Conservation (phyloP, 306 rosid genomes). For the Castanea crenata region DNA sequence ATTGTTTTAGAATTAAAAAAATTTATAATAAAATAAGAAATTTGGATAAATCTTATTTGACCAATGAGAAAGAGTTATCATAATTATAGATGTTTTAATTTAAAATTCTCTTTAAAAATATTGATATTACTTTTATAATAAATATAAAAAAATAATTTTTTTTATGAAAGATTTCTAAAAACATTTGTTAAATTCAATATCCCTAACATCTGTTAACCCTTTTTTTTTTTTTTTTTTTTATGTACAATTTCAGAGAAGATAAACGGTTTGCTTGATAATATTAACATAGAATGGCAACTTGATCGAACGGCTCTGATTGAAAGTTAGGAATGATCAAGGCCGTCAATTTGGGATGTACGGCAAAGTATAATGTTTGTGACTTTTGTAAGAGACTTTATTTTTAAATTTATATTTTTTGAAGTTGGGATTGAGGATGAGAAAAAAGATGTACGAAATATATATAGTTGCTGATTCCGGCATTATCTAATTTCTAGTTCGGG, state of each 20-base stretch:
- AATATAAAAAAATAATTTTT: too few species aligned
- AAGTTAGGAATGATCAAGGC: slow-evolving; percentile 21
- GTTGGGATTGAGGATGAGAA: neutral
- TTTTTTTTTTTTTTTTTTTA: neutral
- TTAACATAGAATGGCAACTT: slow-evolving; percentile 7
- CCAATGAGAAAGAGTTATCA: too few species aligned
- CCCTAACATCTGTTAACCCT: too few species aligned
- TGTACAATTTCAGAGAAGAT: neutral
- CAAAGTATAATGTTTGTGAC: slow-evolving; percentile 41
- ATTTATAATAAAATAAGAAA: too few species aligned
- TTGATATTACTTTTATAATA: too few species aligned
- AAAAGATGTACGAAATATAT: neutral
- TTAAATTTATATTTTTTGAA: neutral
- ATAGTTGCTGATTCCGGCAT: slow-evolving; percentile 15
- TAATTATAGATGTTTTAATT: too few species aligned
- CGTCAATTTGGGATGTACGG: slow-evolving; percentile 18
- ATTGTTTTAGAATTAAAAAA: too few species aligned
- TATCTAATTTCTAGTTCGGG: neutral
- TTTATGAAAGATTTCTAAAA: too few species aligned
- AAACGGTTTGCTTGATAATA: slow-evolving; percentile 20
- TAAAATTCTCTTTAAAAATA: too few species aligned
- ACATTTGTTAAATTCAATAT: too few species aligned
- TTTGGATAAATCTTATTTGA: too few species aligned
- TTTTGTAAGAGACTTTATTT: slow-evolving; percentile 24
- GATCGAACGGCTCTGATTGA: slow-evolving; percentile 37